phyloP scores from a whole-genome alignment of 1,139 yeast species.

The Kodamaea anthophila region DNA sequence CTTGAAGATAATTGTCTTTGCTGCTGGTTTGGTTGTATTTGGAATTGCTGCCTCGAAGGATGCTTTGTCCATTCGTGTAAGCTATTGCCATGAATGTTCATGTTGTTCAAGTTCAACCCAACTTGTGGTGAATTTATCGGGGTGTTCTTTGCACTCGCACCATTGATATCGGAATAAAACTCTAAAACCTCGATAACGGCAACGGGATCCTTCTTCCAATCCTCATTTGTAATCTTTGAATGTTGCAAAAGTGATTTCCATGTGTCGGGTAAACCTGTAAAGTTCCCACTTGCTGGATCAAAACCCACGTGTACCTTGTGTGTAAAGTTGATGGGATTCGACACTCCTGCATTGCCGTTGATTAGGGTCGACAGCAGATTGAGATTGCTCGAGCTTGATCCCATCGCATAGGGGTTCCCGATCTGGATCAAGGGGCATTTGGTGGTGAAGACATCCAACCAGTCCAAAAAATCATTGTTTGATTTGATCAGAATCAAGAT shows the following conservation, averaged over 20 bases:
- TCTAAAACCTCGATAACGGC: constrained; percentile 91
- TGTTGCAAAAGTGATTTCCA: constrained; percentile 73
- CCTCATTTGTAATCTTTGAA: constrained; percentile 75
- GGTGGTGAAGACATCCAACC: constrained; percentile 87
- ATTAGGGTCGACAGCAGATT: constrained; percentile 12
- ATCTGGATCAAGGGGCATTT: constrained; percentile 66
- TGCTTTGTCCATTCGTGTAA: constrained; percentile 40
- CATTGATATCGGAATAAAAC: constrained; percentile 56
- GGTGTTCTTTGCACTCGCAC: constrained; percentile 27
- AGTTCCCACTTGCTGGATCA: constrained; percentile 66
- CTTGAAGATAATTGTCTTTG: constrained; percentile 4
- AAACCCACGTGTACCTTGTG: constrained; percentile 61
- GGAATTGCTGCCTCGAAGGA: constrained; percentile 19
- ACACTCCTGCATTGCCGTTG: constrained; percentile 57
- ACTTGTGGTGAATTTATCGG: constrained; percentile 23
- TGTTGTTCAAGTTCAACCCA: constrained; percentile 7
- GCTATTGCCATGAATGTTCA: constrained; percentile 6
- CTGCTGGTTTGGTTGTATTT: constrained; percentile 1
- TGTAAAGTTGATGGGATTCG: constrained; percentile 72
- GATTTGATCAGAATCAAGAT: constrained; percentile 71
- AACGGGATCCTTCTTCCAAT: constrained; percentile 77
- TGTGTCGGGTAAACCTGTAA: constrained; percentile 73
- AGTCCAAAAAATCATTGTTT: constrained; percentile 75
- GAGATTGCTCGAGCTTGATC: constrained; percentile 5
- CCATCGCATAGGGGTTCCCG: constrained; percentile 17